phyloP scores from a whole-genome alignment of 2,329 filamentous ascomycete species.

The Exophiala sp. region DNA sequence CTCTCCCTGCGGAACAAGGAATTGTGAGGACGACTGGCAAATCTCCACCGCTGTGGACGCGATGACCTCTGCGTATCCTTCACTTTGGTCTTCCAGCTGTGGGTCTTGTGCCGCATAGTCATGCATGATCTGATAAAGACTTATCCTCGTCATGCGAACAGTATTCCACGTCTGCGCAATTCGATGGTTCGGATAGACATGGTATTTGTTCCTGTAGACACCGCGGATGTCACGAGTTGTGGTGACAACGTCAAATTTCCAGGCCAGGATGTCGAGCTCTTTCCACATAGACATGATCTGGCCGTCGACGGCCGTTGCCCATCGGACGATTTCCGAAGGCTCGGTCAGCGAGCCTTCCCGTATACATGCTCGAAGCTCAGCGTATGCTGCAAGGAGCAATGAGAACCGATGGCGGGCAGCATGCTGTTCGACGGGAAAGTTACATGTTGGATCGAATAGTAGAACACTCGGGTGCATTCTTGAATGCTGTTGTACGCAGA shows the following conservation, averaged over 20 bases:
- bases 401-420: slow-evolving; percentile 1
- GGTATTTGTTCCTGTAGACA: slow-evolving; percentile 21
- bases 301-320: slow-evolving; percentile 2
- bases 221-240: not conserved
- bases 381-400: slow-evolving; percentile 9
- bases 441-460: not conserved
- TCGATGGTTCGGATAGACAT: slow-evolving; percentile 24
- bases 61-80: not conserved
- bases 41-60: slow-evolving; percentile 9
- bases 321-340: slow-evolving; percentile 6
- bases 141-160: slow-evolving; percentile 28
- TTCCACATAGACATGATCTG: not conserved
- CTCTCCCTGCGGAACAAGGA: not conserved
- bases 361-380: slow-evolving; percentile 6
- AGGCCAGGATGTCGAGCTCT: slow-evolving; percentile 9
- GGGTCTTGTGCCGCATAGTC: not conserved
- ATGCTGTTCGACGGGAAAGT: not conserved
- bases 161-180: slow-evolving; percentile 28
- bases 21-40: slow-evolving; percentile 9
- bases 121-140: slow-evolving; percentile 15
- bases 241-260: slow-evolving; percentile 17
- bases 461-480: not conserved
- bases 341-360: slow-evolving; percentile 5
- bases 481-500: slow-evolving; percentile 4
- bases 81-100: not conserved